These are phyloP conservation scores for Saturnispora besseyi DNA, from an alignment of 805 yeast genomes.

Conservation along the genomic window DNA sequence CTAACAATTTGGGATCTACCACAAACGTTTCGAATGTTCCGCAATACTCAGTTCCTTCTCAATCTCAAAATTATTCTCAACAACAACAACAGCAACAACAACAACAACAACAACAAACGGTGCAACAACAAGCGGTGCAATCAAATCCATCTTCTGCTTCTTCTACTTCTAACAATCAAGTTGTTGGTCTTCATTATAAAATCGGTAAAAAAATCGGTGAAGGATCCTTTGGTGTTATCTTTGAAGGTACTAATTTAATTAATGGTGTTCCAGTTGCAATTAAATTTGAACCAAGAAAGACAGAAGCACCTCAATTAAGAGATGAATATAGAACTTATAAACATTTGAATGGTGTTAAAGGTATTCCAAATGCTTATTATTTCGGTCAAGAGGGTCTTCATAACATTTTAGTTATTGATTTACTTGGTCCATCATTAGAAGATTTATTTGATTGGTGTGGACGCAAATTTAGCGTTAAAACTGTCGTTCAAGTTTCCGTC, in stretches of 20 bases:
- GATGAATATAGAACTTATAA: conserved; percentile 97
- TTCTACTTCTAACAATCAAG: conserved; percentile 33
- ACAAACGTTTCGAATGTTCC: conserved; percentile 22
- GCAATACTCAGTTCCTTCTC: conserved; percentile 21
- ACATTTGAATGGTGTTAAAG: conserved; percentile 68
- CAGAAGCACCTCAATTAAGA: conserved; percentile 94
- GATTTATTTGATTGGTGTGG: conserved; percentile 99
- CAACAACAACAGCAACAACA: conserved; percentile 17
- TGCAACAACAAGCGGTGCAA: conserved; percentile 9
- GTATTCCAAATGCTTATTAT: conserved; percentile 94
- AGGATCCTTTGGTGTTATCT: conserved; percentile 96
- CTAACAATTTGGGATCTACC: conserved; percentile 18
- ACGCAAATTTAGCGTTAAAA: conserved; percentile 75
- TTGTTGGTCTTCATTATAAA: conserved; percentile 91
- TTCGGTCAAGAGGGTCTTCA: conserved; percentile 98
- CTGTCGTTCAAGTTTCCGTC: conserved; percentile 87
- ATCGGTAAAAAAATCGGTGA: conserved; percentile 98
- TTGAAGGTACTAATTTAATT: conserved; percentile 88
- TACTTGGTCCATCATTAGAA: conserved; percentile 91
- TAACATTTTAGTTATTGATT: conserved; percentile 87
- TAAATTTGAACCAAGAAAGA: conserved; percentile 92
- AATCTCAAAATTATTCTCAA: conserved; percentile 8
- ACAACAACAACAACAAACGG: conserved; percentile 8
- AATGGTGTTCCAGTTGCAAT: conserved; percentile 93
- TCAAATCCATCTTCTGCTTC: conserved; percentile 13